Percentiles rank a stretch among this genome's conserved stretches.
These are phyloP conservation scores for Arthroderma sp. DNA, from an alignment of 2,329 filamentous ascomycete genomes.

Conservation along the genomic window DNA sequence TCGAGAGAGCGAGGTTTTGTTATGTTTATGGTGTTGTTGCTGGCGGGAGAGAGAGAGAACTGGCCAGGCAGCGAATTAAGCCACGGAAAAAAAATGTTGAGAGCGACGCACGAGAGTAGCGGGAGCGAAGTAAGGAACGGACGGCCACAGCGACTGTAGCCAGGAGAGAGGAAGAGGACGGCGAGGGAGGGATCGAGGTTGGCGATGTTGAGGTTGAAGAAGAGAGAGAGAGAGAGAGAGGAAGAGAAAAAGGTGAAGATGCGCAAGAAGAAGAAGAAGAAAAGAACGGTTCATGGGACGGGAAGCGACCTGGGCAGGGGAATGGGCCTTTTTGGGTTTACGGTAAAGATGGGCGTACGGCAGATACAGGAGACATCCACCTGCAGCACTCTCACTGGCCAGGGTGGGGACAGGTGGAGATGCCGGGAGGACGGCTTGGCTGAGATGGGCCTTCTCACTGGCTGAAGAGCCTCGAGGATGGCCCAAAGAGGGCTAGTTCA, in stretches of 20 bases:
- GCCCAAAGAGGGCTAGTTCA: not conserved
- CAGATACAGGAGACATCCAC: not conserved
- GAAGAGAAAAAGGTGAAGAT: not conserved
- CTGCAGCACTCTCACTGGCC: not conserved
- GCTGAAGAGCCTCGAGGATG: not conserved
- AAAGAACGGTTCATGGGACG: not conserved
- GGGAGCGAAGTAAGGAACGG: constrained; percentile 23
- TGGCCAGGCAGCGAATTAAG: not conserved
- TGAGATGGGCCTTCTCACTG: not conserved
- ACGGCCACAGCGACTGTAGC: constrained; percentile 23
- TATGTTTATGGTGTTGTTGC: not conserved
- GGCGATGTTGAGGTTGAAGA: constrained; percentile 10
- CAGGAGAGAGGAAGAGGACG: constrained; percentile 7
- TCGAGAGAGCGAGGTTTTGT: not conserved
- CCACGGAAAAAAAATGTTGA: not conserved
- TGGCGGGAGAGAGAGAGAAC: not conserved
- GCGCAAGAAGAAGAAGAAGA: not conserved
- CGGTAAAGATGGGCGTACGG: not conserved
- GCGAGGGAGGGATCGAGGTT: constrained; percentile 11
- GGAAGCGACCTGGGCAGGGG: not conserved
- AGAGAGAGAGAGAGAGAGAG: constrained; percentile 6
- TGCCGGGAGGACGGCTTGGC: not conserved
- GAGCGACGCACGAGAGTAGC: not conserved
- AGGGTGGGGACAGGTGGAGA: not conserved
- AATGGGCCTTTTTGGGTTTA: not conserved